Evolutionary conservation across 306 rosid genomes (phyloP), one percentile per base, ranked within the genome.

Genomic region (Arachis hypogaea): DNA sequence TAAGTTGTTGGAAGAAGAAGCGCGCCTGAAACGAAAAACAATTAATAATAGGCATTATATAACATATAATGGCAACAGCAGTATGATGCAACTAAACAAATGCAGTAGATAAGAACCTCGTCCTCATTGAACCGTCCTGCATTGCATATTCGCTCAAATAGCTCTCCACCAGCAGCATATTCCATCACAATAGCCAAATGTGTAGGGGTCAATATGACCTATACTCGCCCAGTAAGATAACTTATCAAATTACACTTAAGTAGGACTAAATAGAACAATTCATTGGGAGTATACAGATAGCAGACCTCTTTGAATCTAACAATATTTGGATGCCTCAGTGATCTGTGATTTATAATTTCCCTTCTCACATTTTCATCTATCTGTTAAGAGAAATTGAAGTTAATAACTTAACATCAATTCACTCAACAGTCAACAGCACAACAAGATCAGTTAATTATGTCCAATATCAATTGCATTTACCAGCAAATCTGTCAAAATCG

Each of bases 151-250:
- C 98, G 91, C 78, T 93, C 98, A 75, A 93, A 93, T 71, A 93
- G 85, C 80, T 93, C 97, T 72, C 98, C 98, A 63, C 98, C 97
- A 75, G 97, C 89, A 47, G 98, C 98, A 83, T 81, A 93, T 84
- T 93, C 97, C 94, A 93, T 93, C 65, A 91, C 98, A 81, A 89
- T 93, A 16, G 97, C 98, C 69, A 93, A 80, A 85, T 93, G 98
- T 7, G 96, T 86, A 10, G 94, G 96, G 57, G 98, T 93, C 64
- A 93, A 86, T 78, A 93, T 88, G 8, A 93, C 86, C 98, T 93
- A 64, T 69, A 73, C 59, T 74, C 6, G 46, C 41, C 61, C 40
- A 49, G 43, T n/a, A 66, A 71, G 58, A 69, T 42, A 18, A 69
- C 22, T 18, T 36, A 61, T 60, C 57, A 70, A 68, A 59, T 72